Conservation (phyloP, 768 basidiomycete species). For the Suillus alpinus region DNA sequence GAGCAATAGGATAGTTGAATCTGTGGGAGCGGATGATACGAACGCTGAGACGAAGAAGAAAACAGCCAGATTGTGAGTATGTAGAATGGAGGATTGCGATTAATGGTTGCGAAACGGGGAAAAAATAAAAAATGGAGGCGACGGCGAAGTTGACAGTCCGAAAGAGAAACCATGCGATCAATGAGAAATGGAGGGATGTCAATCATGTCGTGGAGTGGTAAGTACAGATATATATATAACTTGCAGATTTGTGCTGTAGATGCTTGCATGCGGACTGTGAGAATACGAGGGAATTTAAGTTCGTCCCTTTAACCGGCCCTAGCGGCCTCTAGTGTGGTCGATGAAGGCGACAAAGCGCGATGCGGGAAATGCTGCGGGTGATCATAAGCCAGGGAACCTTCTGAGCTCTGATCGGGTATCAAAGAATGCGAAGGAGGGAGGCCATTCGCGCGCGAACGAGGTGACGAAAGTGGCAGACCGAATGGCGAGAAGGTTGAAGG, state of each 20-base stretch:
- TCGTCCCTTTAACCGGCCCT: conserved; percentile 38
- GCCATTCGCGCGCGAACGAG: conserved; percentile 24
- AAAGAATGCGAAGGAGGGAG: conserved; percentile 31
- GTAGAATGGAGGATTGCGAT: conserved; percentile 25
- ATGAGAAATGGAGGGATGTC: conserved; percentile 30
- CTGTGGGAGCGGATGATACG: conserved; percentile 18
- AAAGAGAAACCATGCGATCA: conserved; percentile 25
- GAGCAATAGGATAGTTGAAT: conserved; percentile 26
- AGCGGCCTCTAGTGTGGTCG: conserved; percentile 37
- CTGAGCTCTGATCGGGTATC: conserved; percentile 36
- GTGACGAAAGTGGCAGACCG: conserved; percentile 32
- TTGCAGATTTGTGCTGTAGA: conserved; percentile 39
- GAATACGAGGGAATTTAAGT: conserved; percentile 38
- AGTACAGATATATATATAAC: conserved; percentile 41
- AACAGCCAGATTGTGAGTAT: conserved; percentile 12
- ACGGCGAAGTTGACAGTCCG: conserved; percentile 15
- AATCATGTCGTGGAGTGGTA: conserved; percentile 34
- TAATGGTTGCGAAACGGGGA: conserved; percentile 25
- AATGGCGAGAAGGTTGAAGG: conserved; percentile 28
- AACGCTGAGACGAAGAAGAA: conserved; percentile 15
- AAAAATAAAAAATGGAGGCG: conserved; percentile 28
- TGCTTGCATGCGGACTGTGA: conserved; percentile 36
- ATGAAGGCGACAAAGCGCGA: conserved; percentile 37
- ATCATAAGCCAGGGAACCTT: conserved; percentile 30
- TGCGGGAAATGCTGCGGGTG: conserved; percentile 37